Base-by-base conservation (phyloP, 129 eudicot species). In the Saussurea involucrata region DNA sequence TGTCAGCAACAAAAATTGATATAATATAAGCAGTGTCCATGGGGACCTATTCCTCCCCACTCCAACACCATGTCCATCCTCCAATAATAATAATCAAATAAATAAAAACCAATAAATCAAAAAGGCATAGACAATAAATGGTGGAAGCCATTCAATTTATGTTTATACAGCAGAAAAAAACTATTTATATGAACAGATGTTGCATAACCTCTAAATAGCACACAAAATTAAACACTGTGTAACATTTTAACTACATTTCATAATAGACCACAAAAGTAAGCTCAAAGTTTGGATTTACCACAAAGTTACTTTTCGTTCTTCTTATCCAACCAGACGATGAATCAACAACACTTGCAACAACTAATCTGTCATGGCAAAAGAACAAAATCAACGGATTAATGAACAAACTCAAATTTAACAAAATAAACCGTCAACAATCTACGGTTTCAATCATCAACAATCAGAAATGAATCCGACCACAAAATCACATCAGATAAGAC, bases 281-380 rank as follows among this genome's bases (percentile, higher is more conserved):
- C 69, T 69, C 28, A 33, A 36, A 71, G 18, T 27, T 2, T n/a
- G 20, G 34, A 79, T 5, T 63, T 64, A 79, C 83, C 83, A 63
- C 61, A 63, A 71, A 63, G 0, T 63, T 46, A 21, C 72, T 42
- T 63, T 34, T 12, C 60, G 71, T 25, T 65, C 64, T 63, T 71
- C 73, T 64, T 55, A 53, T 71, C 57, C 71, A 57, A 79, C 63
- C 40, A 68, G 60, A 77, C 1, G 24, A 68, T 3, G 60, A 36
- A 77, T 63, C 75, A 71, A 44, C 77, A 17, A 21, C 66, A 28
- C 73, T 78, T 25, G 76, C 72, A 78, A 21, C 34, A 63, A 78
- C 37, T 18, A 72, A 71, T 32, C 77, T 63, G 32, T 42, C 24
- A 78, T 66, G 5, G 22, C 8, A 75, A 75, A 58, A 4, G 13